Evolutionary conservation across 306 rosid genomes (phyloP), one percentile per base, ranked within the genome.

Genomic region (Leucaena leucocephala): DNA sequence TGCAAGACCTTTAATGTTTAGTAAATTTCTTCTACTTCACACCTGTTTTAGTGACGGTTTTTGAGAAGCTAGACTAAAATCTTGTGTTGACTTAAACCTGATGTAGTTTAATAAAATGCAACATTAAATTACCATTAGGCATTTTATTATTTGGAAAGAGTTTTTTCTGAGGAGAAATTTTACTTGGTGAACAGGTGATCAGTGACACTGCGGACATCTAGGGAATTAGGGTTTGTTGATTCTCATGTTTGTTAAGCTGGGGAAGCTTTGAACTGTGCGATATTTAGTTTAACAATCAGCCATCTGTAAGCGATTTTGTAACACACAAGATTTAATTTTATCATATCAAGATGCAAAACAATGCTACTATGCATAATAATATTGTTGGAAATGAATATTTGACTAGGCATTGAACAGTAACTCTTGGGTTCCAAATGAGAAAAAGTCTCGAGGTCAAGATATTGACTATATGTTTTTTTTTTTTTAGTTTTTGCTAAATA

Each of bases 131-230:
- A 42, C 59, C 43, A 13, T 3, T 22, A 42, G 38, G 4, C 42
- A 45, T 46, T 54, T 9, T 45, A 3, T 46, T 14, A 1, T 46
- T 70, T 46, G 13, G 38, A 13, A 19, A 13, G 39, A 21, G 38
- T 19, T 68, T 21, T 46, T 66, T 48, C 82, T 68, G 44, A 55
- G 8, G 36, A 66, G 61, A 19, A 45, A 12, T 15, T 76, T 57
- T 35, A 33, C 48, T 27, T 80, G 48, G 35, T 76, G 46, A 82
- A 21, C 88, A 92, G 97, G 93, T 85, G 78, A 85, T 92, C 72
- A 79, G 72, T 12, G 84, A 83, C 64, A 87, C 83, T 64, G 74
- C 83, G 2, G 86, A 85, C 82, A 84, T 90, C 50, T 72, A 71
- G 79, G 64, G 15, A 69, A 45, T 75, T 76, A 64, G 72, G 64